These are phyloP conservation scores for Lipomyces kockii DNA, from an alignment of 805 yeast genomes.

Conservation along the genomic window DNA sequence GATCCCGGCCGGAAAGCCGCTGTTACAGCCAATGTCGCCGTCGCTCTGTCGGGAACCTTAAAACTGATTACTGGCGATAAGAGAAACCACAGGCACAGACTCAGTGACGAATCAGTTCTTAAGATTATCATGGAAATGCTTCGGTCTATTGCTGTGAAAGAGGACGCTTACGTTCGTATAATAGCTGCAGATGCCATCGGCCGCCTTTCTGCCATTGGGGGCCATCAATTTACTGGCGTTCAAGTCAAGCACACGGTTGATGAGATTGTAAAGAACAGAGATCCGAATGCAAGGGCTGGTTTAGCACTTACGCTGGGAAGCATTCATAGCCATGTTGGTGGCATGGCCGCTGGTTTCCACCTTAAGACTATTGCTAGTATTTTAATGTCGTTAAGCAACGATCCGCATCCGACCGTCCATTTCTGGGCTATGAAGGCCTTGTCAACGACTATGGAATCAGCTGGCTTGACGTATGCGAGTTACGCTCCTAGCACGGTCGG, in stretches of 20 bases:
- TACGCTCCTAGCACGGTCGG: constrained; percentile 53
- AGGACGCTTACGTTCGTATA: constrained; percentile 50
- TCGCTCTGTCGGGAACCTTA: constrained; percentile 64
- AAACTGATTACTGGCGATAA: constrained; percentile 34
- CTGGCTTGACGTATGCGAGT: constrained; percentile 52
- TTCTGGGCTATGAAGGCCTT: constrained; percentile 70
- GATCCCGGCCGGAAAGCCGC: constrained; percentile 52
- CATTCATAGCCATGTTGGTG: constrained; percentile 50
- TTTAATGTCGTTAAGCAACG: constrained; percentile 62
- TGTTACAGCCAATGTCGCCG: constrained; percentile 61
- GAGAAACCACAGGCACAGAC: background rate
- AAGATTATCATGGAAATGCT: constrained; percentile 57
- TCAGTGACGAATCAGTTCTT: constrained; percentile 46
- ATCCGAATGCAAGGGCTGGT: constrained; percentile 69
- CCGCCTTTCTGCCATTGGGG: constrained; percentile 47
- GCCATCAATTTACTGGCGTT: constrained; percentile 38
- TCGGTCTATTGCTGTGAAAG: constrained; percentile 20
- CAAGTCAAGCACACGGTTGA: constrained; percentile 59
- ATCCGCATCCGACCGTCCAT: constrained; percentile 86
- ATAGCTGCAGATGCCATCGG: constrained; percentile 66
- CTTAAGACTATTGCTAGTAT: constrained; percentile 59
- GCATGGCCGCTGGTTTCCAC: constrained; percentile 47
- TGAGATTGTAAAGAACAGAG: constrained; percentile 64
- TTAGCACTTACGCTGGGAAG: constrained; percentile 56
- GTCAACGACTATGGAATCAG: constrained; percentile 59